phyloP scores from a whole-genome alignment of 192 early-diverging fungal species.

The Obelidium mucronatum region DNA sequence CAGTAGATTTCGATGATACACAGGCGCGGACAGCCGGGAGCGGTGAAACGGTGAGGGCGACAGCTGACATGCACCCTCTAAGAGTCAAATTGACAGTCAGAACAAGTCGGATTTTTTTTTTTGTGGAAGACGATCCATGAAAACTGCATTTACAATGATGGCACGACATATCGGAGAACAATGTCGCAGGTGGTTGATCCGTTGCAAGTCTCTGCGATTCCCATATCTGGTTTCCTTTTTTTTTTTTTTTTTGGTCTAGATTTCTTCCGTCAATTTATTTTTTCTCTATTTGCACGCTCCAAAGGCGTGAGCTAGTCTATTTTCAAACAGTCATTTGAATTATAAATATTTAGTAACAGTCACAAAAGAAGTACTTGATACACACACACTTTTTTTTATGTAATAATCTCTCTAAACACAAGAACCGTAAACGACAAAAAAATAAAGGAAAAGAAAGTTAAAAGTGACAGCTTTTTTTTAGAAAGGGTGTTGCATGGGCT shows the following conservation, averaged over 20 bases:
- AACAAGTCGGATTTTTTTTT: too few relatives aligned
- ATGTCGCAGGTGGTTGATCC: neutral
- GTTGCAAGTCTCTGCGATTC: constrained; percentile 1
- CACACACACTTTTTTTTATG: neutral
- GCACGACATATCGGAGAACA: constrained; percentile 3
- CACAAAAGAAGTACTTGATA: neutral
- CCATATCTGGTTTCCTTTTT: neutral
- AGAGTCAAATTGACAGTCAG: too few relatives aligned
- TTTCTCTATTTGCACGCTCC: too few relatives aligned
- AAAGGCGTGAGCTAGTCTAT: neutral
- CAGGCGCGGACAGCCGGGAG: neutral
- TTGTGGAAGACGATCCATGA: neutral
- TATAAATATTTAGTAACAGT: neutral
- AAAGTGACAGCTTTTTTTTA: too few relatives aligned
- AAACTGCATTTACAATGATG: neutral
- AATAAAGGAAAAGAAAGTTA: too few relatives aligned
- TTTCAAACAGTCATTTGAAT: neutral
- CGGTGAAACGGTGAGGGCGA: constrained; percentile 2
- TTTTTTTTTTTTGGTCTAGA: neutral
- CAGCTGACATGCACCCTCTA: neutral
- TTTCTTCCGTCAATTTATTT: neutral
- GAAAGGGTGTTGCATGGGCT: too few relatives aligned
- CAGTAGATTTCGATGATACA: neutral
- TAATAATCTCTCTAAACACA: too few relatives aligned
- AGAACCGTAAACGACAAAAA: too few relatives aligned